These are phyloP conservation scores for Krasilnikovozyma curviuscula DNA, from an alignment of 768 basidiomycete genomes.

Conservation along the genomic window DNA sequence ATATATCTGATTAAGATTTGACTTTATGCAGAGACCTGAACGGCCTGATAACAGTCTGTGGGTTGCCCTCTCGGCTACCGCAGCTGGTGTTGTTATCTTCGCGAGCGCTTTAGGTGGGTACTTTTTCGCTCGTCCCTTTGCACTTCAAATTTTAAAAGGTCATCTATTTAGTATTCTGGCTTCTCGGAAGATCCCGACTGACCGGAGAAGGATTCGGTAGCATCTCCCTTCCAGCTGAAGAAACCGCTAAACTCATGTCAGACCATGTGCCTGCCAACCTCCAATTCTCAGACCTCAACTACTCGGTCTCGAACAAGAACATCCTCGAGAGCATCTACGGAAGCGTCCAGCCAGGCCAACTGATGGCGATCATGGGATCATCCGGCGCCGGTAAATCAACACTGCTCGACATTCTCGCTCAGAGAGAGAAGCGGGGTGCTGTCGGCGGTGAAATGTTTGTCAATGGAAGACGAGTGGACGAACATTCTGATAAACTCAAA, in stretches of 20 bases:
- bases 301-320: slow-evolving; percentile 43
- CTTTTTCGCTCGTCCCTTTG: slow-evolving; percentile 6
- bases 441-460: slow-evolving; percentile 59
- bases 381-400: slow-evolving; percentile 95
- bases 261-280: slow-evolving; percentile 87
- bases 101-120: slow-evolving; percentile 3
- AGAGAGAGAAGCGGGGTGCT: slow-evolving; percentile 62
- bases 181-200: slow-evolving; percentile 53
- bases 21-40: slow-evolving; percentile 38
- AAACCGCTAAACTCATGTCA: slow-evolving; percentile 66
- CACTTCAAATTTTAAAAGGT: too few species aligned
- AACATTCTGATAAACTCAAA: slow-evolving; percentile 48
- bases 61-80: slow-evolving; percentile 67
- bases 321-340: slow-evolving; percentile 72
- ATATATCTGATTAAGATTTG: background rate
- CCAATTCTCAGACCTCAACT: slow-evolving; percentile 72
- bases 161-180: slow-evolving; percentile 54
- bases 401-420: slow-evolving; percentile 82
- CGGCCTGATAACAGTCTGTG: slow-evolving; percentile 66
- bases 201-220: slow-evolving; percentile 35
- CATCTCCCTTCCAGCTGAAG: slow-evolving; percentile 46
- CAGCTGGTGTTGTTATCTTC: slow-evolving; percentile 56
- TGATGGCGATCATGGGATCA: slow-evolving; percentile 92
- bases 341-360: slow-evolving; percentile 63
- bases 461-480: slow-evolving; percentile 44